Percentiles rank a stretch among this genome's conserved stretches.
Evolutionary conservation across 768 basidiomycete genomes (phyloP).

Genomic region (Hypholoma fasciculare): DNA sequence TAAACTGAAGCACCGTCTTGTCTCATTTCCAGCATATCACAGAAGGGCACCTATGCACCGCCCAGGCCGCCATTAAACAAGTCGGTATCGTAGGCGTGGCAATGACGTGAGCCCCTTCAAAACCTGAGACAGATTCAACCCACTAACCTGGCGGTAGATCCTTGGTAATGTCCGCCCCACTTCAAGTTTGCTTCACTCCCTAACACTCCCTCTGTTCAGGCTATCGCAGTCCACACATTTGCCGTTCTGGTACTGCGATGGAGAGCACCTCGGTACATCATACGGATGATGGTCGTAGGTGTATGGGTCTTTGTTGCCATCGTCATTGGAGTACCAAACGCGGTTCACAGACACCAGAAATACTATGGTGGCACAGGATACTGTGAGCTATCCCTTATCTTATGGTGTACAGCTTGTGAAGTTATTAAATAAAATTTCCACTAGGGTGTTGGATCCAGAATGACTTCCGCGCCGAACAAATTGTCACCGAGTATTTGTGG

Average conservation of each 20-base stretch:
- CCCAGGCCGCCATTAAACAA: slow-evolving; percentile 48
- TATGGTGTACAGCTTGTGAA: not conserved
- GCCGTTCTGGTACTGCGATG: slow-evolving; percentile 45
- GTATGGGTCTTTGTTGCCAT: slow-evolving; percentile 44
- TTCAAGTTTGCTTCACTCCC: not conserved
- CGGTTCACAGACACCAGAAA: slow-evolving; percentile 28
- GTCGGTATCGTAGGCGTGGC: slow-evolving; percentile 49
- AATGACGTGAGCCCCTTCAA: slow-evolving; percentile 30
- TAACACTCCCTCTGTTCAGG: slow-evolving; percentile 17
- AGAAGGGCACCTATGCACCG: slow-evolving; percentile 40
- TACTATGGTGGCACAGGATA: slow-evolving; percentile 46
- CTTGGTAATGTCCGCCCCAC: slow-evolving; percentile 15
- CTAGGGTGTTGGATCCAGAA: slow-evolving; percentile 54
- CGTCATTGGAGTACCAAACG: slow-evolving; percentile 37
- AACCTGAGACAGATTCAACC: too few species aligned
- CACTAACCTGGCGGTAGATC: slow-evolving; percentile 10
- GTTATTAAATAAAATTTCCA: not conserved
- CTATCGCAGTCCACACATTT: slow-evolving; percentile 53
- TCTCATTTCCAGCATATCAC: slow-evolving; percentile 23
- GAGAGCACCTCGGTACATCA: slow-evolving; percentile 27
- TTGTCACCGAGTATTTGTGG: slow-evolving; percentile 53
- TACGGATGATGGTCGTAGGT: slow-evolving; percentile 29
- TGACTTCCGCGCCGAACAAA: slow-evolving; percentile 33
- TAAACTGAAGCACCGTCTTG: slow-evolving; percentile 1
- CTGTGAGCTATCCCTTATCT: slow-evolving; percentile 26